Evolutionary conservation across 2,329 filamentous ascomycete species (phyloP).

Genomic region (Exophiala viscosa): DNA sequence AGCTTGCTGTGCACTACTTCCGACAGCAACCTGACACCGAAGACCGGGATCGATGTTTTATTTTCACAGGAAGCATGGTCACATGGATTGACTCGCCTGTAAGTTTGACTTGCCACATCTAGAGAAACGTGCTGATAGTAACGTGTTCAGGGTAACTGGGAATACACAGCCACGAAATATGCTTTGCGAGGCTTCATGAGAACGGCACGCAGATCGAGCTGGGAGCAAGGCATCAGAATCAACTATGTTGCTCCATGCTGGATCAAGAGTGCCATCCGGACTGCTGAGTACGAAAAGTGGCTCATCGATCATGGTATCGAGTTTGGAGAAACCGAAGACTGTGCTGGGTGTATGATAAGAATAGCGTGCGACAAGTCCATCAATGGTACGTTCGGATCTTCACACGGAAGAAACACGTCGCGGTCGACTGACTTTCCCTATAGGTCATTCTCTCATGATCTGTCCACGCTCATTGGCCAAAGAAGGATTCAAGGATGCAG

Average conservation of each 20-base stretch:
- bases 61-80: slow-evolving; percentile 49
- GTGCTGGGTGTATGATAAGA: slow-evolving; percentile 27
- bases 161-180: slow-evolving; percentile 46
- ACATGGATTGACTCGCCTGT: slow-evolving; percentile 47
- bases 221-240: slow-evolving; percentile 45
- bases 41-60: slow-evolving; percentile 45
- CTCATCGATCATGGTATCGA: slow-evolving; percentile 22
- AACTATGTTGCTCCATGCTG: slow-evolving; percentile 46
- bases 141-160: slow-evolving; percentile 32
- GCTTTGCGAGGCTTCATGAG: slow-evolving; percentile 45
- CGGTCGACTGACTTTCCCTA: neutral
- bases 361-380: slow-evolving; percentile 33
- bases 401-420: neutral
- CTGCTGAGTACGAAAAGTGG: slow-evolving; percentile 16
- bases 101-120: slow-evolving; percentile 12
- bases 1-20: slow-evolving; percentile 48
- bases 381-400: slow-evolving; percentile 27
- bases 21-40: slow-evolving; percentile 34
- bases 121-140: neutral
- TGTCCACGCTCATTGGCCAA: slow-evolving; percentile 37
- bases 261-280: slow-evolving; percentile 24
- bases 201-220: slow-evolving; percentile 38
- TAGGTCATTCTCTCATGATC: slow-evolving; percentile 41
- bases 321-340: slow-evolving; percentile 21
- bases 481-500: slow-evolving; percentile 40